Percentiles rank a stretch among this genome's conserved stretches.
phyloP scores from a whole-genome alignment of 768 basidiomycete species.

The Calocybe gangraenosa region DNA sequence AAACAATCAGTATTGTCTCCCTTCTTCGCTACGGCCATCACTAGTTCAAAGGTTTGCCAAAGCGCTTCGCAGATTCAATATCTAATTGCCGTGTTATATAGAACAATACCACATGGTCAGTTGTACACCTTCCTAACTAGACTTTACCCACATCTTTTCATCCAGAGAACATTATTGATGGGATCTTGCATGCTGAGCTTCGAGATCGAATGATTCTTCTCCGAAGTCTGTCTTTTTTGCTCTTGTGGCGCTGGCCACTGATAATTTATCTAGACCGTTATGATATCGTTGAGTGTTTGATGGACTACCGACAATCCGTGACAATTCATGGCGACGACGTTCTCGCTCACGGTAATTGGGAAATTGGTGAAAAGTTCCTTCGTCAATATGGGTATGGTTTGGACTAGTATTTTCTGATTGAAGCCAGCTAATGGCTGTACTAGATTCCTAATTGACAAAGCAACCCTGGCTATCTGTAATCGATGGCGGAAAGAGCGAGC shows the following conservation, averaged over 20 bases:
- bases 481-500: constrained; percentile 87
- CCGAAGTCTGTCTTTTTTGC: constrained; percentile 48
- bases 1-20: constrained; percentile 84
- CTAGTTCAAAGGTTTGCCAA: constrained; percentile 69
- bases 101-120: constrained; percentile 82
- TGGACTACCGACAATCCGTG: constrained; percentile 64
- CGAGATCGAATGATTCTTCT: constrained; percentile 89
- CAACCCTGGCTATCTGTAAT: constrained; percentile 69
- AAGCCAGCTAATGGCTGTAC: constrained; percentile 2
- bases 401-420: not conserved
- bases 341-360: constrained; percentile 87
- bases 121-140: constrained; percentile 4
- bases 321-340: constrained; percentile 90
- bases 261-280: constrained; percentile 52
- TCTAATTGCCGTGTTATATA: constrained; percentile 22
- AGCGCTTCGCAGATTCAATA: not conserved
- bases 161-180: constrained; percentile 87
- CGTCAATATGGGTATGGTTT: constrained; percentile 71
- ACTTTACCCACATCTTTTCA: constrained; percentile 9
- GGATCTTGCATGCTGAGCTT: constrained; percentile 83
- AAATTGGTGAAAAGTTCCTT: constrained; percentile 80
- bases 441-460: constrained; percentile 77
- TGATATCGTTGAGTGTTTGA: constrained; percentile 74
- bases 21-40: constrained; percentile 83
- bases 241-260: not conserved